Evolutionary conservation across 441 rosid species (phyloP).

Genomic region (Aleurites moluccanus): DNA sequence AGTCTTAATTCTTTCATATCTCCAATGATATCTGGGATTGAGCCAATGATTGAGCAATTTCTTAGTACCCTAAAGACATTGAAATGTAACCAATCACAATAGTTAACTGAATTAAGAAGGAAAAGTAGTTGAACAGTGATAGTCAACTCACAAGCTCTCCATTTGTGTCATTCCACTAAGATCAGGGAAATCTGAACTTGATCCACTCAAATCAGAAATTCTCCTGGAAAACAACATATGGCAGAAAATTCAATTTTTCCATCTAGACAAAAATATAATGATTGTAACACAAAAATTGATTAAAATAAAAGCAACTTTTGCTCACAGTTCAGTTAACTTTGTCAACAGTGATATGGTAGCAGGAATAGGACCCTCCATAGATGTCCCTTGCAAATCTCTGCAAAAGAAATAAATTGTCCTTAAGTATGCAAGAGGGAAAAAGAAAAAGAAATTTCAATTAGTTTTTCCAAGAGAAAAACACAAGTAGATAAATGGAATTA

Average conservation of each 20-base stretch:
- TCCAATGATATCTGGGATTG: conserved; percentile 50
- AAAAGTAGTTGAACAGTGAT: background rate
- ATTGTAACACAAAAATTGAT: background rate
- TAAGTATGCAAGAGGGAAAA: background rate
- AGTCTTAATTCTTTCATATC: conserved; percentile 24
- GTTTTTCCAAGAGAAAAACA: no score
- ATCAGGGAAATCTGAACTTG: conserved; percentile 52
- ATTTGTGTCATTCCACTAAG: conserved; percentile 33
- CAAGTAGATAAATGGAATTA: background rate
- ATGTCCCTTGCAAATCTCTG: conserved; percentile 81
- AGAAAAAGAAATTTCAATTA: no score
- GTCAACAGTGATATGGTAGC: conserved; percentile 49
- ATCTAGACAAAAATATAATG: background rate
- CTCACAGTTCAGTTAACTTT: conserved; percentile 58
- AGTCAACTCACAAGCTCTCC: conserved; percentile 48
- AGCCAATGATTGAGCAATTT: conserved; percentile 57
- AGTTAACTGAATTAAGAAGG: background rate
- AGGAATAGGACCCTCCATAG: conserved; percentile 88
- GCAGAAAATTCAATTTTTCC: conserved; percentile 1
- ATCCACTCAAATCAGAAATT: conserved; percentile 68
- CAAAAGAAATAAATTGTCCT: background rate
- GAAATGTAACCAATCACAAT: conserved; percentile 5
- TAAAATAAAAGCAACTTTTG: conserved; percentile 2
- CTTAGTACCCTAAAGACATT: conserved; percentile 52
- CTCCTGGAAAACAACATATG: conserved; percentile 46